phyloP scores from a whole-genome alignment of 1,284 basidiomycete genomes.

The Trichosporon faecale region DNA sequence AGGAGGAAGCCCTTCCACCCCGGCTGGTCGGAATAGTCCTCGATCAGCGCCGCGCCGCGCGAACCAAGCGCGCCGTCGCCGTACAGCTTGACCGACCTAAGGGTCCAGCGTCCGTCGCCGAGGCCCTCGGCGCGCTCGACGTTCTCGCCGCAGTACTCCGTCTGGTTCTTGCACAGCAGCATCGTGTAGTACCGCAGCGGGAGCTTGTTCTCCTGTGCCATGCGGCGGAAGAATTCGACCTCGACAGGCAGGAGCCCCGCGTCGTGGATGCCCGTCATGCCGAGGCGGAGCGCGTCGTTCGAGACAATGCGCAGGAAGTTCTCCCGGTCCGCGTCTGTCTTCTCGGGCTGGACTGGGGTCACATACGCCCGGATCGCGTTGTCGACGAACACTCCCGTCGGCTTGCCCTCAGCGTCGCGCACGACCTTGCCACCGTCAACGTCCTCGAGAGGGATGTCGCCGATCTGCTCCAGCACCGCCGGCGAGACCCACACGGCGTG shows the following conservation, averaged over 20 bases:
- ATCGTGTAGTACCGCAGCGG: slow-evolving; percentile 75
- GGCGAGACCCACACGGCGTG: slow-evolving; percentile 81
- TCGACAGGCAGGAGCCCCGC: slow-evolving; percentile 60
- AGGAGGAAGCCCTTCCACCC: slow-evolving; percentile 68
- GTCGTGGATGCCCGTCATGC: slow-evolving; percentile 80
- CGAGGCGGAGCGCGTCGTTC: slow-evolving; percentile 65
- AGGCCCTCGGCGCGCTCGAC: slow-evolving; percentile 57
- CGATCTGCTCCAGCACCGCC: slow-evolving; percentile 62
- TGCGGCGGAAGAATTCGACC: slow-evolving; percentile 67
- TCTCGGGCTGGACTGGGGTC: slow-evolving; percentile 58
- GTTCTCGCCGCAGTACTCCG: slow-evolving; percentile 64
- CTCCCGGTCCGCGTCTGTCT: slow-evolving; percentile 61
- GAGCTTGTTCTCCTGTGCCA: slow-evolving; percentile 62
- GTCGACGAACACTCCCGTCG: slow-evolving; percentile 63
- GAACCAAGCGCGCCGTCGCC: slow-evolving; percentile 78
- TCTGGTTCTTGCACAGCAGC: slow-evolving; percentile 57
- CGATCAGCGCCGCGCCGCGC: slow-evolving; percentile 81
- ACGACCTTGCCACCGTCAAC: slow-evolving; percentile 75
- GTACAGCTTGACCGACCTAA: slow-evolving; percentile 80
- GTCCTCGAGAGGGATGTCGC: slow-evolving; percentile 56
- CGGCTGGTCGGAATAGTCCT: slow-evolving; percentile 78
- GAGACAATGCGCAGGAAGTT: slow-evolving; percentile 65
- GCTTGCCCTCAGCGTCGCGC: slow-evolving; percentile 61
- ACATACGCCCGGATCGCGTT: slow-evolving; percentile 46
- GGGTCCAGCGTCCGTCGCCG: slow-evolving; percentile 61